phyloP scores from a whole-genome alignment of 495 filamentous ascomycete genomes.

The Pyrenula aspistea region DNA sequence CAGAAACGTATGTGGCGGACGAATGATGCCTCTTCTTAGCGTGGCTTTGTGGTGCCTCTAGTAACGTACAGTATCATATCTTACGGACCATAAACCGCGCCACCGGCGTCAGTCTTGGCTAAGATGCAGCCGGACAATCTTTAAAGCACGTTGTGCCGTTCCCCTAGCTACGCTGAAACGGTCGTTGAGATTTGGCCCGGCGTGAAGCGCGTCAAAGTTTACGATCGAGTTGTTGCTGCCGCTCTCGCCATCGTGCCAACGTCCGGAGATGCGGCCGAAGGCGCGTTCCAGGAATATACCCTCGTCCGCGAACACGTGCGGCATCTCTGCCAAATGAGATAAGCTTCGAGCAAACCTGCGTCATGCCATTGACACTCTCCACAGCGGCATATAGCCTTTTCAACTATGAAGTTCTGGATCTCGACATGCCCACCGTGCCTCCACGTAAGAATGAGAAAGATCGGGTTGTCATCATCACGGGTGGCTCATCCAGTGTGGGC shows the following conservation, averaged over 20 bases:
- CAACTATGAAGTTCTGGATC: conserved; percentile 23
- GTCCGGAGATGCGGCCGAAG: conserved; percentile 11
- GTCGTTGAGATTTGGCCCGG: conserved; percentile 32
- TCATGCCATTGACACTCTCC: conserved; percentile 39
- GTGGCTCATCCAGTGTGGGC: conserved; percentile 47
- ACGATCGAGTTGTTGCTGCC: conserved; percentile 18
- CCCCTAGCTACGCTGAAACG: conserved; percentile 23
- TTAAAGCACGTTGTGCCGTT: not conserved
- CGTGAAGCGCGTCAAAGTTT: conserved; percentile 30
- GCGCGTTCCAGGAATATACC: conserved; percentile 39
- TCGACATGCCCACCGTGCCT: conserved; percentile 18
- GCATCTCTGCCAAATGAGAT: conserved; percentile 33
- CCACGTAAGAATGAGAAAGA: conserved; percentile 13
- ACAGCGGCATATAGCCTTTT: conserved; percentile 44
- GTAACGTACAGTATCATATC: too few relatives aligned
- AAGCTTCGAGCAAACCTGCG: conserved; percentile 30
- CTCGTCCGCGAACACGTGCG: conserved; percentile 19
- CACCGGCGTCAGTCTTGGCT: not conserved
- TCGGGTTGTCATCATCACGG: conserved; percentile 43
- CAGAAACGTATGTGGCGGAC: not conserved
- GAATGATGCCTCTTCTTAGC: not conserved
- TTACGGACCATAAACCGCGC: not conserved
- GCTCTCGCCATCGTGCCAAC: conserved; percentile 2
- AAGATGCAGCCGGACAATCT: not conserved
- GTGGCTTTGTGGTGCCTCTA: not conserved